A percentile compares a stretch with the other conserved stretches of the same genome.
Evolutionary conservation across 805 yeast genomes (phyloP).

Genomic region (Candida tallmaniae): DNA sequence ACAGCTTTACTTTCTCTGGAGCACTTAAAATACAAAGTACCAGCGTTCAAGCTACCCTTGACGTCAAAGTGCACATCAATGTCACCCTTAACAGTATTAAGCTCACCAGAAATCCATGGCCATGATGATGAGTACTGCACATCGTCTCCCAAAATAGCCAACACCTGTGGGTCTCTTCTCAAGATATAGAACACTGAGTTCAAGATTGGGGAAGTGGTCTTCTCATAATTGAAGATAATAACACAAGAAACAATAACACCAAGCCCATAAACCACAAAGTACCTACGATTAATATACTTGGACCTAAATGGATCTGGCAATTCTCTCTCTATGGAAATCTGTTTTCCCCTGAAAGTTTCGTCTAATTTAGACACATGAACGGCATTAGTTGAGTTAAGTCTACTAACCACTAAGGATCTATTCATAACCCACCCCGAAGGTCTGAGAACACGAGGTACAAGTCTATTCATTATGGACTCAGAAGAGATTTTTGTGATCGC

Average conservation of each 20-base stretch:
- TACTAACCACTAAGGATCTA: no score
- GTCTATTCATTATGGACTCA: no score
- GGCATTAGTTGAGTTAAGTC: no score
- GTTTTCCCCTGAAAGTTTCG: conserved; percentile 6
- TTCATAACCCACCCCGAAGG: no score
- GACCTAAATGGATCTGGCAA: conserved; percentile 76
- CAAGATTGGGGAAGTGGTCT: conserved; percentile 83
- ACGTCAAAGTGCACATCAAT: conserved; percentile 72
- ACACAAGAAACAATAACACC: conserved; percentile 36
- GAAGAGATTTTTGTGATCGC: no score
- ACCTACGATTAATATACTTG: conserved; percentile 45
- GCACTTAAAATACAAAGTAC: conserved; percentile 66
- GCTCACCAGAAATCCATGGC: conserved; percentile 88
- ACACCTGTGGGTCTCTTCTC: conserved; percentile 67
- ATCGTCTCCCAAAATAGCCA: conserved; percentile 64
- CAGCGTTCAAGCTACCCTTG: conserved; percentile 55
- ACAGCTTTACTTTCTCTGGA: conserved; percentile 55
- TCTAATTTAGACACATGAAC: neutral
- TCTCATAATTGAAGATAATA: conserved; percentile 88
- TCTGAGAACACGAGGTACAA: no score
- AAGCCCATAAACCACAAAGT: conserved; percentile 44
- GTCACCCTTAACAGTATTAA: conserved; percentile 78
- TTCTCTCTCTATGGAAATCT: conserved; percentile 58
- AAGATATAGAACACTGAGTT: conserved; percentile 81
- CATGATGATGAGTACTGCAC: conserved; percentile 67